phyloP scores from a whole-genome alignment of 345 rosid species.

The Xanthoceras sorbifolium region DNA sequence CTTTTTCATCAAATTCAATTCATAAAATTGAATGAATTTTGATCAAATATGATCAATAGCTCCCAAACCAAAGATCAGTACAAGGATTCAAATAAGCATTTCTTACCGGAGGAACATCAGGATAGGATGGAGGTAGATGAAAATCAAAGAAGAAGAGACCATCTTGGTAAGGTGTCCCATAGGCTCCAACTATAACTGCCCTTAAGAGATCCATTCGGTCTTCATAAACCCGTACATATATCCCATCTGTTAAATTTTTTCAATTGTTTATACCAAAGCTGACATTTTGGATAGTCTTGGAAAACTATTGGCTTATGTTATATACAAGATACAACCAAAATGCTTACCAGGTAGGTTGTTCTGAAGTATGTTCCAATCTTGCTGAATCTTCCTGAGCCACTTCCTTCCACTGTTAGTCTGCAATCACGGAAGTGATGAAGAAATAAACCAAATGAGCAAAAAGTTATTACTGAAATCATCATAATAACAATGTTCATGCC shows the following conservation, averaged over 20 bases:
- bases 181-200: constrained; percentile 91
- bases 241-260: constrained; percentile 59
- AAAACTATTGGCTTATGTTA: constrained; percentile 6
- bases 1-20: neutral
- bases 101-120: constrained; percentile 86
- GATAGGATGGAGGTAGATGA: constrained; percentile 86
- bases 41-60: neutral
- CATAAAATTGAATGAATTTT: neutral
- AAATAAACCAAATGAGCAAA: constrained; percentile 5
- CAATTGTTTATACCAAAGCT: constrained; percentile 12
- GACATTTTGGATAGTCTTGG: neutral
- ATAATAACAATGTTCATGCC: neutral
- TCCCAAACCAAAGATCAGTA: neutral
- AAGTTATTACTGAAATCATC: neutral
- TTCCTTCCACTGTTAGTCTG: constrained; percentile 77
- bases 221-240: constrained; percentile 85
- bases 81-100: constrained; percentile 11
- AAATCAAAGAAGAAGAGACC: constrained; percentile 98
- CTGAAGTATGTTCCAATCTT: constrained; percentile 96
- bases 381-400: constrained; percentile 97
- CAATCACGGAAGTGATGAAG: constrained; percentile 22
- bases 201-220: constrained; percentile 95
- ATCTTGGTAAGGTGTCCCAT: constrained; percentile 98
- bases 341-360: constrained; percentile 91
- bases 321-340: constrained; percentile 5